phyloP scores from a whole-genome alignment of 2,329 filamentous ascomycete genomes.

The Nemania bipapillata region DNA sequence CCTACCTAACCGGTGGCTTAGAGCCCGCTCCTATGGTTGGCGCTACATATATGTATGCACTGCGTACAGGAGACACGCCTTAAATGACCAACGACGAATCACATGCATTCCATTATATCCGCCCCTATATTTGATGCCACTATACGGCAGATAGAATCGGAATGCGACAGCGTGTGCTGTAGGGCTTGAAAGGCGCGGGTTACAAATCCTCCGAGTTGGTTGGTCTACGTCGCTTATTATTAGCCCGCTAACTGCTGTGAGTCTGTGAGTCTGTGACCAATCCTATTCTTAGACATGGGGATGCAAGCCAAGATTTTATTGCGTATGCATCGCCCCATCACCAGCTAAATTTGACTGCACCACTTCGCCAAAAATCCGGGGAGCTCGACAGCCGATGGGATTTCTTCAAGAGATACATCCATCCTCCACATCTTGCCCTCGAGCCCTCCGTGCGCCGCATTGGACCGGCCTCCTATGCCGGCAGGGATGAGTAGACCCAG shows the following conservation, averaged over 20 bases:
- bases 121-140: background rate
- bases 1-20: too few relatives aligned
- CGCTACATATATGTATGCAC: too few relatives aligned
- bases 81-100: slow-evolving; percentile 3
- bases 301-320: slow-evolving; percentile 20
- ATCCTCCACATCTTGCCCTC: slow-evolving; percentile 77
- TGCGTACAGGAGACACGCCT: background rate
- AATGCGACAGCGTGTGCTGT: background rate
- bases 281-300: slow-evolving; percentile 7
- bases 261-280: too few relatives aligned
- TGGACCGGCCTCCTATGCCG: slow-evolving; percentile 64
- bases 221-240: slow-evolving; percentile 12
- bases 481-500: slow-evolving; percentile 75
- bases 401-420: slow-evolving; percentile 82
- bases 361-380: slow-evolving; percentile 72
- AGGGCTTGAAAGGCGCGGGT: slow-evolving; percentile 12
- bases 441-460: slow-evolving; percentile 63
- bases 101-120: background rate
- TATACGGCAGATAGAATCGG: background rate
- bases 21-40: background rate
- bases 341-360: slow-evolving; percentile 75
- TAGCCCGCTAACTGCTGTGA: background rate
- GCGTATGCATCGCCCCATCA: slow-evolving; percentile 5
- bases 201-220: slow-evolving; percentile 19
- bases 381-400: slow-evolving; percentile 70